phyloP scores from a whole-genome alignment of 1,284 basidiomycete species.

The Ganoderma multipileum region DNA sequence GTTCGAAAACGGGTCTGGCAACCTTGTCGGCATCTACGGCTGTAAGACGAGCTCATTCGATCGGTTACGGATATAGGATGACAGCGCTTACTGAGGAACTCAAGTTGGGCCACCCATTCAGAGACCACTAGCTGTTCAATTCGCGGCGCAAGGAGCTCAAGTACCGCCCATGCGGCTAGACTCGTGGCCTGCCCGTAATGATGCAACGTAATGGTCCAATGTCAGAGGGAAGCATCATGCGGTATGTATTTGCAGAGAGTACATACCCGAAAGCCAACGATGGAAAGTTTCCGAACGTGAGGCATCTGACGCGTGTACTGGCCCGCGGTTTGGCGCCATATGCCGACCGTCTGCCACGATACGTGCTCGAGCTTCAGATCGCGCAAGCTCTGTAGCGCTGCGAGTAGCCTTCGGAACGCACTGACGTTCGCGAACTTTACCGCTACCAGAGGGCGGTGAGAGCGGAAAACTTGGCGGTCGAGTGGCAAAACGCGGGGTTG shows the following conservation, averaged over 20 bases:
- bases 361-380: not conserved
- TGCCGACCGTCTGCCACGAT: not conserved
- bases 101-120: not conserved
- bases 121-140: not conserved
- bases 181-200: not conserved
- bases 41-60: not conserved
- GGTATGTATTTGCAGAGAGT: not conserved
- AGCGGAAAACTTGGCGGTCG: not conserved
- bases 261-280: not conserved
- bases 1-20: not conserved
- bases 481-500: not conserved
- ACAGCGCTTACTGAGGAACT: not conserved
- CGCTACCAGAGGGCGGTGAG: not conserved
- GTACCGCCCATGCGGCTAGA: not conserved
- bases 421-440: not conserved
- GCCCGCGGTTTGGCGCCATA: not conserved
- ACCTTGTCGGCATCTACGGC: not conserved
- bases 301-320: not conserved
- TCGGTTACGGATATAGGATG: not conserved
- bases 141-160: not conserved
- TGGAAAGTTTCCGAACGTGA: not conserved
- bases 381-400: not conserved
- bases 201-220: too few species aligned
- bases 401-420: not conserved
- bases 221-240: not conserved